Evolutionary conservation across 148 eudicot species (phyloP).

Genomic region (Nepenthes gracilis): DNA sequence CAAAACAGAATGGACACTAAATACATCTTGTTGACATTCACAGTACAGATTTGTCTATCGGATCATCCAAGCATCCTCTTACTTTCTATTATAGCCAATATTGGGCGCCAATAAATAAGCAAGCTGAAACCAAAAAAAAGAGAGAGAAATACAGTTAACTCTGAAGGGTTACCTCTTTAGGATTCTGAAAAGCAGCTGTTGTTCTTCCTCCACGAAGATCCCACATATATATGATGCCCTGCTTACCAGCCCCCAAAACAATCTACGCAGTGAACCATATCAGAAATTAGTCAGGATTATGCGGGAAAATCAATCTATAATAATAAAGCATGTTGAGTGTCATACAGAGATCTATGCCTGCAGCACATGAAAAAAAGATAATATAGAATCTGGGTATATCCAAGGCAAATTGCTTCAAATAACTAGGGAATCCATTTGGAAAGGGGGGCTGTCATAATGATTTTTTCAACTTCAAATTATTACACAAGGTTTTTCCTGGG

Average conservation of each 20-base stretch:
- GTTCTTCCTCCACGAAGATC: constrained; percentile 97
- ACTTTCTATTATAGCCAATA: not conserved
- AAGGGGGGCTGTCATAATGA: too few species aligned
- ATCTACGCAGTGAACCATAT: constrained; percentile 28
- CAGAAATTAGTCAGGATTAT: not conserved
- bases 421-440: too few species aligned
- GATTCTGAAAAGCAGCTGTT: constrained; percentile 61
- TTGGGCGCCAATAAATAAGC: not conserved
- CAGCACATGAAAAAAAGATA: too few species aligned
- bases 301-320: not conserved
- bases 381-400: too few species aligned
- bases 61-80: not conserved
- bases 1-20: too few species aligned
- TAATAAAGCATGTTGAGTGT: not conserved
- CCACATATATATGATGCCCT: constrained; percentile 71
- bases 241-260: constrained; percentile 61
- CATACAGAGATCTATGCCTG: too few species aligned
- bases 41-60: too few species aligned
- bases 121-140: not conserved
- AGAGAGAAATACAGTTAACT: not conserved
- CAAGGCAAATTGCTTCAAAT: too few species aligned
- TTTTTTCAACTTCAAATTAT: too few species aligned
- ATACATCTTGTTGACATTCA: too few species aligned
- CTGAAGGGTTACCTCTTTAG: constrained; percentile 45
- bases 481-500: too few species aligned